Conservation (phyloP, 257 asterid genomes). For the Fraxinus americana region DNA sequence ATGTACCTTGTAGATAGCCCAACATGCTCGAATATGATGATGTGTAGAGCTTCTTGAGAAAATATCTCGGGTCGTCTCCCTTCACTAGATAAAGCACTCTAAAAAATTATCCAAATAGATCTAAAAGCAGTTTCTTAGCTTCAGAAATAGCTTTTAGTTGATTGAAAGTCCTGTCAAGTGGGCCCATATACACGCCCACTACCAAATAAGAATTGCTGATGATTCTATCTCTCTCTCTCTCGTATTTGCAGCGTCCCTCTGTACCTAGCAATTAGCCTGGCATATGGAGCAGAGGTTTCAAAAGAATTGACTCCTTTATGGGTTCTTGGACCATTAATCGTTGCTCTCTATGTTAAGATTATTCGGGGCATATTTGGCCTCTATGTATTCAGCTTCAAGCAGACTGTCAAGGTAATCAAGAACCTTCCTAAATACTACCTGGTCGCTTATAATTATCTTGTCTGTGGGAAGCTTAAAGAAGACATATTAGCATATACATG, state of each 20-base stretch:
- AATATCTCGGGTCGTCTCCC: too few species aligned
- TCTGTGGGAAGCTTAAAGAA: conserved; percentile 60
- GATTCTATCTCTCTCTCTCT: conserved; percentile 1
- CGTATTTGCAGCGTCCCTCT: conserved; percentile 62
- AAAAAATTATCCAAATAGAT: too few species aligned
- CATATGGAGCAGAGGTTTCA: conserved; percentile 64
- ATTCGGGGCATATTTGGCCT: conserved; percentile 52
- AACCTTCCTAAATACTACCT: conserved; percentile 49
- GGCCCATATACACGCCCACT: neutral
- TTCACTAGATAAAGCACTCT: too few species aligned
- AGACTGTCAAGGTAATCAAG: conserved; percentile 50
- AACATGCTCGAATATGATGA: neutral
- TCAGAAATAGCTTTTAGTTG: too few species aligned
- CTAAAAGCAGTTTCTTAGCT: too few species aligned
- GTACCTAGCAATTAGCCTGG: conserved; percentile 56
- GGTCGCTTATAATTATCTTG: conserved; percentile 35
- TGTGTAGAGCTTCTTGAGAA: too few species aligned
- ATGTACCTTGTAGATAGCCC: neutral
- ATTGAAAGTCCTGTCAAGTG: too few species aligned
- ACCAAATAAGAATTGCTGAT: neutral
- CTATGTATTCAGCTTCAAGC: conserved; percentile 66
- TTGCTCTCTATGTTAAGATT: conserved; percentile 57
- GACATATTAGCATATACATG: conserved; percentile 33
- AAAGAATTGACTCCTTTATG: conserved; percentile 79
- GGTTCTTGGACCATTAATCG: conserved; percentile 78